A percentile compares a stretch with the other conserved stretches of the same genome.
Conservation (phyloP, 805 yeast genomes). For the Saccharomycopsis sp. region DNA sequence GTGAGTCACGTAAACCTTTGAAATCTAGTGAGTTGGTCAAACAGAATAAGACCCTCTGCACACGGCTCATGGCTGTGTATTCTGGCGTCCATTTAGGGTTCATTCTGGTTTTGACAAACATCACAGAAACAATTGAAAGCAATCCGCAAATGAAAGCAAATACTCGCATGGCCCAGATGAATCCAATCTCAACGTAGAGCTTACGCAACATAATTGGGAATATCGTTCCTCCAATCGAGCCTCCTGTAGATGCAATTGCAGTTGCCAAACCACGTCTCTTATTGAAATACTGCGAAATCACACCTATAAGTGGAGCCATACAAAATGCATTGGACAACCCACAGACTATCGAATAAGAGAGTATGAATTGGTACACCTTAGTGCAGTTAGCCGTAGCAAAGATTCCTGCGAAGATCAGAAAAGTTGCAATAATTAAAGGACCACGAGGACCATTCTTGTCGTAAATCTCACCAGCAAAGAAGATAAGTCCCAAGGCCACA, state of each 20-base stretch:
- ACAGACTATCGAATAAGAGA: conserved; percentile 46
- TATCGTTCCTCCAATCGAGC: conserved; percentile 49
- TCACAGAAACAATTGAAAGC: conserved; percentile 25
- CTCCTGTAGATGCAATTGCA: conserved; percentile 46
- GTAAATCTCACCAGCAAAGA: conserved; percentile 50
- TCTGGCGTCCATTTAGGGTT: conserved; percentile 5
- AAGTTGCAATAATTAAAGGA: conserved; percentile 37
- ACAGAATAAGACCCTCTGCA: conserved; percentile 27
- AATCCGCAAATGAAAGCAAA: conserved; percentile 39
- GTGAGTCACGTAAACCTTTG: conserved; percentile 37
- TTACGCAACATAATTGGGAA: conserved; percentile 49
- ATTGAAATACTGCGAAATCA: conserved; percentile 58
- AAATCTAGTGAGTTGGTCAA: conserved; percentile 37
- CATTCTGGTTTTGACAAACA: conserved; percentile 31
- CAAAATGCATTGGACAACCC: conserved; percentile 55
- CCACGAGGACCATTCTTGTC: conserved; percentile 44
- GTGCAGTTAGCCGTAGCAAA: conserved; percentile 51
- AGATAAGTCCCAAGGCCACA: conserved; percentile 41
- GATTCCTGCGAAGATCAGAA: conserved; percentile 42
- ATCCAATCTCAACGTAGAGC: conserved; percentile 46
- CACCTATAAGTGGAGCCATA: conserved; percentile 51
- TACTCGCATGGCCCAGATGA: conserved; percentile 53
- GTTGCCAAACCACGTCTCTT: conserved; percentile 48
- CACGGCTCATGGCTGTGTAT: conserved; percentile 20
- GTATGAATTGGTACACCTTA: conserved; percentile 49